Base-by-base conservation (phyloP, 129 eudicot genomes). In the Scalesia atractyloides region DNA sequence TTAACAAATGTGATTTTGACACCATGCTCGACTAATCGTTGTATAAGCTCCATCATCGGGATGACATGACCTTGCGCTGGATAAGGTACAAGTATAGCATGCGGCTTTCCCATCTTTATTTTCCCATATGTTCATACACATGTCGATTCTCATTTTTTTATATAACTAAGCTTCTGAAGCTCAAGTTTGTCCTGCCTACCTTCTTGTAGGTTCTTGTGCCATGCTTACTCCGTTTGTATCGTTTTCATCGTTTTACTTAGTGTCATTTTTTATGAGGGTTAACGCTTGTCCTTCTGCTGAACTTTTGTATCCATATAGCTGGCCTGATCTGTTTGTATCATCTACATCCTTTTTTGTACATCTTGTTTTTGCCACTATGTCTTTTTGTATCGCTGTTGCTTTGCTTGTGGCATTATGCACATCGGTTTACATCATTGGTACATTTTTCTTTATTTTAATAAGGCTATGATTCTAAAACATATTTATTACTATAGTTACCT, bases 21-120 rank as follows among this genome's bases (percentile, higher is more conserved):
- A 16, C 82, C 86, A 7, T 81, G 78, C 19, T 83, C 68, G 61
- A 73, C 82, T 58, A 86, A 37, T 34, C 69, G 49, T 51, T 73
- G 82, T 14, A 64, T 72, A 13, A 86, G 84, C 50, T 86, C 82
- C 80, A 83, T 39, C 65, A 86, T 43, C 5, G 87, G 87, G 47
- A 81, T 64, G 70, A 86, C 79, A 66, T 81, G 86, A 33, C 91
- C 91, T 50, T 86, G 88, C 0, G 75, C 80, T 15, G 86, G 80
- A 64, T 62, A 81, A 24, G 88, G 88, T 66, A 66, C 7, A 66
- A 48, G 58, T 39, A 86, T 3, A 49, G 68, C 73, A 70, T 86
- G 91, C 37, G 78, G 78, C n/a, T 66, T 79, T 12, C 54, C 73
- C 78, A 65, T 79, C 9, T 66, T 0, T 66, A 22, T 7, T 7